Percentiles rank a stretch among this genome's conserved stretches.
Evolutionary conservation across 2,329 filamentous ascomycete species (phyloP).

Genomic region (Exophiala mesophila): DNA sequence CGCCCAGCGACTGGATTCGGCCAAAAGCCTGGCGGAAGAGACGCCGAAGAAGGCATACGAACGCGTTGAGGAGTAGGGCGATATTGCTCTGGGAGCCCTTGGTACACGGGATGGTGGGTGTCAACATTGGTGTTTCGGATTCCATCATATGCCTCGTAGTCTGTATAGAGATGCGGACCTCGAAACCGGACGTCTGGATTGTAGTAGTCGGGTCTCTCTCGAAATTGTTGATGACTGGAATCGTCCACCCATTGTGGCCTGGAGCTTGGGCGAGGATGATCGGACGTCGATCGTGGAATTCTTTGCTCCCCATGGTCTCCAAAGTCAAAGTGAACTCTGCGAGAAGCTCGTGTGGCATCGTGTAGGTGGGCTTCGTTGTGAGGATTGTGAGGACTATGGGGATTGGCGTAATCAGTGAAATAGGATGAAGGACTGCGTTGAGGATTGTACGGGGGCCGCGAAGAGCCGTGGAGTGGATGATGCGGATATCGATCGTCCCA

Average conservation of each 20-base stretch:
- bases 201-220: not conserved
- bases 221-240: not conserved
- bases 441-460: conserved; percentile 8
- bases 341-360: conserved; percentile 1
- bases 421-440: conserved; percentile 7
- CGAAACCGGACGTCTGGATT: not conserved
- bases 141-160: too few species aligned
- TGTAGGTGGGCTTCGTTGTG: conserved; percentile 2
- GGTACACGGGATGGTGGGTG: too few species aligned
- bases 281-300: too few species aligned
- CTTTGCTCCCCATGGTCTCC: conserved; percentile 6
- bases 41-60: too few species aligned
- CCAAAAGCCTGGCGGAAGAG: too few species aligned
- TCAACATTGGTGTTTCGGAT: too few species aligned
- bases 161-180: conserved; percentile 7
- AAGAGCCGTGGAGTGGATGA: not conserved
- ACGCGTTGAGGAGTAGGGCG: too few species aligned
- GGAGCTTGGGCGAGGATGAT: too few species aligned
- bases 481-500: conserved; percentile 6
- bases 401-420: not conserved
- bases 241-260: conserved; percentile 5
- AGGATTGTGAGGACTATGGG: conserved; percentile 1
- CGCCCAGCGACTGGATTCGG: too few species aligned
- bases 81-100: too few species aligned
- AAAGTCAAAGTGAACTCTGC: conserved; percentile 22